Conservation (phyloP, 2,329 filamentous ascomycete species). For the Calonectria ilicicola region DNA sequence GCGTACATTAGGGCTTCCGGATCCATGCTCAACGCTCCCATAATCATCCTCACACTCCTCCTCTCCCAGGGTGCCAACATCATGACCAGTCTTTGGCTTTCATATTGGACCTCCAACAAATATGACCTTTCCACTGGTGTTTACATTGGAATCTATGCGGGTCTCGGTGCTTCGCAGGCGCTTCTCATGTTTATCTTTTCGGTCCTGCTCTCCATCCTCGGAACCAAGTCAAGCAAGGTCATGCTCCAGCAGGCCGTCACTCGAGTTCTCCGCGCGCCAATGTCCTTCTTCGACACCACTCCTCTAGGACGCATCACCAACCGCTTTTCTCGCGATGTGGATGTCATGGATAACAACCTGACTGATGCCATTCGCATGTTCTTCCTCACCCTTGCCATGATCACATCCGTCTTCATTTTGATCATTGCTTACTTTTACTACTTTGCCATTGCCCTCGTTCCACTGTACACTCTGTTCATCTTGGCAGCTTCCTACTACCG, state of each 20-base stretch:
- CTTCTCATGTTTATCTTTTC: conserved; percentile 85
- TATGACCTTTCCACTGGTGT: conserved; percentile 74
- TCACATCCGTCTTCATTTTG: conserved; percentile 84
- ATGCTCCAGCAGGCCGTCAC: conserved; percentile 86
- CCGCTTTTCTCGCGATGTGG: conserved; percentile 93
- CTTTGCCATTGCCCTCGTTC: conserved; percentile 74
- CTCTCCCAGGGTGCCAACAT: conserved; percentile 88
- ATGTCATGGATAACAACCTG: conserved; percentile 95
- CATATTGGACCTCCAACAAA: conserved; percentile 89
- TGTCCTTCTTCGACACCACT: conserved; percentile 97
- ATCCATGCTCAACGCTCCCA: conserved; percentile 74
- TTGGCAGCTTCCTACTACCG: conserved; percentile 90
- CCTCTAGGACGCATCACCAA: conserved; percentile 96
- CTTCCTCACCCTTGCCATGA: conserved; percentile 85
- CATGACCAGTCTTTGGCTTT: conserved; percentile 89
- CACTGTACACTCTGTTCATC: conserved; percentile 81
- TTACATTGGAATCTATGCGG: conserved; percentile 81
- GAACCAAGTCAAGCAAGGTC: conserved; percentile 83
- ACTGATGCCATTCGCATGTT: conserved; percentile 94
- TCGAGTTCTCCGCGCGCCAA: conserved; percentile 78
- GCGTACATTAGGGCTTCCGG: conserved; percentile 84
- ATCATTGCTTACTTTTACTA: conserved; percentile 97
- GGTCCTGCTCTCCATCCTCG: conserved; percentile 79
- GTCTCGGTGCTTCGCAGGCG: conserved; percentile 77
- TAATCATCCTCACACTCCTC: conserved; percentile 73